Conservation (phyloP, 441 rosid species). For the Adansonia gregorii region DNA sequence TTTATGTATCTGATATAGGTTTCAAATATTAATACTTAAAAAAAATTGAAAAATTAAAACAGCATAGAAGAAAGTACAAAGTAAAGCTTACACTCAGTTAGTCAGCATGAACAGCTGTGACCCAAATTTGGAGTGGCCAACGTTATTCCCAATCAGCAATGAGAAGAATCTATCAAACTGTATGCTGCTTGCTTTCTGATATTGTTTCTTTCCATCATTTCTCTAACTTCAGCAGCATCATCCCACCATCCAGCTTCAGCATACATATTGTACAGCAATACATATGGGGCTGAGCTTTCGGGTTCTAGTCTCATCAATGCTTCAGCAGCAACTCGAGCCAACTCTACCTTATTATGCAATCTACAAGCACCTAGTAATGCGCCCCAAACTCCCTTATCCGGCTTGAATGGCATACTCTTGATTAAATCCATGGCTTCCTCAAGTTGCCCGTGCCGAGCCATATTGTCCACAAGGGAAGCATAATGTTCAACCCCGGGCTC, state of each 20-base stretch:
- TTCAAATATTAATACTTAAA: too few relatives aligned
- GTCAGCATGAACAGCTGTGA: conserved; percentile 7
- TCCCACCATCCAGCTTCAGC: conserved; percentile 44
- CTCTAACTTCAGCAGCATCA: conserved; percentile 38
- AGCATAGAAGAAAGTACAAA: too few relatives aligned
- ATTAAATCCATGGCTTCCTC: conserved; percentile 41
- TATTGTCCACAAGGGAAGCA: conserved; percentile 48
- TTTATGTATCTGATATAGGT: too few relatives aligned
- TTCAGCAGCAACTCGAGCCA: conserved; percentile 36
- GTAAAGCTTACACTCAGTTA: background rate
- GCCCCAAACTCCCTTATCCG: conserved; percentile 39
- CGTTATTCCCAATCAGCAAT: background rate
- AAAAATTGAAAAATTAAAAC: background rate
- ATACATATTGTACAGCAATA: conserved; percentile 35
- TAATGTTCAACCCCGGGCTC: conserved; percentile 40
- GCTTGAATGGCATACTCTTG: conserved; percentile 38
- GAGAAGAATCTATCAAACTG: conserved; percentile 30
- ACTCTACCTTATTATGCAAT: conserved; percentile 36
- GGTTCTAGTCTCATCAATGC: conserved; percentile 20
- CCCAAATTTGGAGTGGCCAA: background rate
- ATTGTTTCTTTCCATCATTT: conserved; percentile 26
- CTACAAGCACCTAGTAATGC: conserved; percentile 40
- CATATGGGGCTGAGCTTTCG: conserved; percentile 35
- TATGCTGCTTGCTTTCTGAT: conserved; percentile 31
- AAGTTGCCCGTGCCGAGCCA: conserved; percentile 42